Evolutionary conservation across 169 alveolate genomes (phyloP).

Genomic region (Eimeria necatrix): DNA sequence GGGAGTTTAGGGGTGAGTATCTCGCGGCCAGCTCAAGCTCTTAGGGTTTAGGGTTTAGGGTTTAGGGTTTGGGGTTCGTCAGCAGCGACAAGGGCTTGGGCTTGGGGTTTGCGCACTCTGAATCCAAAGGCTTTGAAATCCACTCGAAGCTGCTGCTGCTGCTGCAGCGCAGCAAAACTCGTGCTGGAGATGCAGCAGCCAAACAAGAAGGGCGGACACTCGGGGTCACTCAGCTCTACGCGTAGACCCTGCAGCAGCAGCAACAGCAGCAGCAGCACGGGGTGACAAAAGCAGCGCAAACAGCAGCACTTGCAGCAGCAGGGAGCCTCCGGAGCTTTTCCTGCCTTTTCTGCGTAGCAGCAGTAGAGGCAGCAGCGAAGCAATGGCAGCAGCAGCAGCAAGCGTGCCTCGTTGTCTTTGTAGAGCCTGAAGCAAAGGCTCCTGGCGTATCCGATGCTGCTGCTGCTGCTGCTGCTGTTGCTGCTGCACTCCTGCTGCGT

Average conservation of each 20-base stretch:
- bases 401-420: constrained; percentile 44
- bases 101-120: neutral
- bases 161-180: constrained; percentile 51
- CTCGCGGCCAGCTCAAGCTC: no score
- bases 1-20: neutral
- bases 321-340: no score
- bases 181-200: constrained; percentile 48
- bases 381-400: constrained; percentile 25
- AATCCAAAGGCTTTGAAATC: constrained; percentile 34
- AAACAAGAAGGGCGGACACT: constrained; percentile 32
- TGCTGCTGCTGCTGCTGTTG: constrained; percentile 69
- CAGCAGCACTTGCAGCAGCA: neutral
- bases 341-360: no score
- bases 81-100: constrained; percentile 24
- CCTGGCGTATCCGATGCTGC: constrained; percentile 9
- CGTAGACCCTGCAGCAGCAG: constrained; percentile 18
- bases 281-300: neutral
- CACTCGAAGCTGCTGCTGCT: constrained; percentile 23
- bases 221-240: constrained; percentile 55
- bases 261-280: constrained; percentile 30
- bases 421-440: constrained; percentile 29
- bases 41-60: constrained; percentile 36
- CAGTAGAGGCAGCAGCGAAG: neutral
- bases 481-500: constrained; percentile 34
- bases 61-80: neutral